Conservation (phyloP, 2,329 filamentous ascomycete species). For the Exophiala bonariae region DNA sequence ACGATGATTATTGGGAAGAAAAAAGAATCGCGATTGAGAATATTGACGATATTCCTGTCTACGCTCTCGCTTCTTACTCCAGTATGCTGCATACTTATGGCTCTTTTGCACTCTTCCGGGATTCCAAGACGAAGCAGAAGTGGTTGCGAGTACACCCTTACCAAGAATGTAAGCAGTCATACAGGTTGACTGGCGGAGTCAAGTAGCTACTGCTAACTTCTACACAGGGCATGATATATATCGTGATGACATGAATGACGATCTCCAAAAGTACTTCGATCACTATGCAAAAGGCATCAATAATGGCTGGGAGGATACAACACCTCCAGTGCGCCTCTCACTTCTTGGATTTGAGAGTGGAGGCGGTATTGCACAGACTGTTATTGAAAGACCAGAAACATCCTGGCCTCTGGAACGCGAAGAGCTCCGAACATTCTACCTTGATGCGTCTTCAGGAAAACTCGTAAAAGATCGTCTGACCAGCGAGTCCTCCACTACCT, state of each 20-base stretch:
- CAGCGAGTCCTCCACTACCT: too few relatives aligned
- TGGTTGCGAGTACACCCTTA: constrained; percentile 42
- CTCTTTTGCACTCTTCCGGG: constrained; percentile 37
- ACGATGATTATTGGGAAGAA: constrained; percentile 30
- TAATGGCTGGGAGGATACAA: constrained; percentile 49
- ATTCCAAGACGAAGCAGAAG: constrained; percentile 39
- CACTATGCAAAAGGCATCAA: constrained; percentile 42
- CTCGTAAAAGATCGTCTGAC: too few relatives aligned
- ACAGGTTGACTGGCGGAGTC: too few relatives aligned
- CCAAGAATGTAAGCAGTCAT: constrained; percentile 46
- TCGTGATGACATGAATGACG: constrained; percentile 34
- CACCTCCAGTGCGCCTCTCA: constrained; percentile 41
- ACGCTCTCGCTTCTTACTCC: constrained; percentile 36
- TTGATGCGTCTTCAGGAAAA: neutral
- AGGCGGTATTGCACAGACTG: neutral
- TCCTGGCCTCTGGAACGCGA: neutral
- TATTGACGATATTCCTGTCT: constrained; percentile 34
- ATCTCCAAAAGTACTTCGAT: constrained; percentile 48
- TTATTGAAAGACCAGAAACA: neutral
- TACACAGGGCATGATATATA: constrained; percentile 47
- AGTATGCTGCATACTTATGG: constrained; percentile 39
- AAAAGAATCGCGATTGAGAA: constrained; percentile 21
- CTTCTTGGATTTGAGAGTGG: constrained; percentile 9
- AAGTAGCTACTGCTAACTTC: too few relatives aligned
- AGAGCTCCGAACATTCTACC: neutral